phyloP scores from a whole-genome alignment of 768 basidiomycete genomes.

The Pisolithus orientalis region DNA sequence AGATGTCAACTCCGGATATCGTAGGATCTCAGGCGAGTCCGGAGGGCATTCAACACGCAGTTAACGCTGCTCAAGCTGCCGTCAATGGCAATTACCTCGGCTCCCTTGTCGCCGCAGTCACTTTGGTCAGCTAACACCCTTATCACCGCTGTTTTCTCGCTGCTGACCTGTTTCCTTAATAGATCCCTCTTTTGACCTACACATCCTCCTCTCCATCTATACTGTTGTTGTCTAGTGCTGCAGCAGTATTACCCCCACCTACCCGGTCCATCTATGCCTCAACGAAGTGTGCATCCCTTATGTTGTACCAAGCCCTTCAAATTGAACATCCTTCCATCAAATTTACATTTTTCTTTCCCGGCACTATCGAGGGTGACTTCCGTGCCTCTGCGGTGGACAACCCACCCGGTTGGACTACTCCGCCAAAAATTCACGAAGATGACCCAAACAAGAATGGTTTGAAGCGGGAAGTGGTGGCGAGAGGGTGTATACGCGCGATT shows the following conservation, averaged over 20 bases:
- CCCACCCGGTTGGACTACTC: constrained; percentile 27
- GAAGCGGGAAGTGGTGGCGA: constrained; percentile 54
- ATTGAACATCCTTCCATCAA: constrained; percentile 70
- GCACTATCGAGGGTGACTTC: constrained; percentile 72
- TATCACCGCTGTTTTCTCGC: background rate
- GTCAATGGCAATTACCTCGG: constrained; percentile 62
- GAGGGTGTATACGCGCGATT: constrained; percentile 51
- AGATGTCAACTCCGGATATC: constrained; percentile 24
- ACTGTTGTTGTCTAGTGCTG: constrained; percentile 73
- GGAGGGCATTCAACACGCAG: constrained; percentile 54
- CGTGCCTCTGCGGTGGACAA: constrained; percentile 73
- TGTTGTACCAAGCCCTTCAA: constrained; percentile 72
- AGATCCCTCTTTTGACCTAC: constrained; percentile 72
- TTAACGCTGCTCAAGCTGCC: constrained; percentile 52
- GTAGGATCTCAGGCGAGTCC: constrained; percentile 34
- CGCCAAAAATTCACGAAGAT: constrained; percentile 27
- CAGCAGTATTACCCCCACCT: constrained; percentile 77
- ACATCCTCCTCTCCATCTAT: constrained; percentile 67
- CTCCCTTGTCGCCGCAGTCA: constrained; percentile 60
- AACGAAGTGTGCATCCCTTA: constrained; percentile 73
- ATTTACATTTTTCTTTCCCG: constrained; percentile 59
- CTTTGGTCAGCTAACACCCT: constrained; percentile 50
- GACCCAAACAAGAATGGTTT: constrained; percentile 57
- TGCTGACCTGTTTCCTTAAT: background rate
- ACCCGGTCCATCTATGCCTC: constrained; percentile 80